These are phyloP conservation scores for Nicotiana undulata DNA, from an alignment of 257 asterid genomes.

Conservation along the genomic window DNA sequence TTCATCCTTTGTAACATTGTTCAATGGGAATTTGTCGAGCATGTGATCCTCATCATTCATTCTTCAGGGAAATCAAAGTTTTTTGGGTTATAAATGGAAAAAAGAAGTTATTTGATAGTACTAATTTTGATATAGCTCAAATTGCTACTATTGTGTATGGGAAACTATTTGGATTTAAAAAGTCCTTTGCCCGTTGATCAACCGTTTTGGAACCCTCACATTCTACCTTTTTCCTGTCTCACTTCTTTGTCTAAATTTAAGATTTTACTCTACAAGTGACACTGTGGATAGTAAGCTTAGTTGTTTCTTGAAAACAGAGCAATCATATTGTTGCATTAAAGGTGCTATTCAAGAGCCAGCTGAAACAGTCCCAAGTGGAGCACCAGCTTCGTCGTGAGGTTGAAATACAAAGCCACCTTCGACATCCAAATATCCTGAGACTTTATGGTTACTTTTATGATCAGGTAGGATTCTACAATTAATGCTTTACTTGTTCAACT, in stretches of 20 bases:
- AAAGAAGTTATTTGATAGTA: not conserved
- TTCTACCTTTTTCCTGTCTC: not conserved
- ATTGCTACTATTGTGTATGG: not conserved
- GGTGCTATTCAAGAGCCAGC: conserved; percentile 81
- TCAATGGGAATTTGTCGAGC: not conserved
- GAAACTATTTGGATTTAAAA: not conserved
- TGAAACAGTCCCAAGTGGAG: conserved; percentile 85
- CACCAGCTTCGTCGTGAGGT: conserved; percentile 98
- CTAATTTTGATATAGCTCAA: not conserved
- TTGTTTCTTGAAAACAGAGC: conserved; percentile 45
- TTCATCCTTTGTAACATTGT: not conserved
- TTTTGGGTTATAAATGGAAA: not conserved
- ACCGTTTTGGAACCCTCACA: not conserved
- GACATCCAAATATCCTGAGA: conserved; percentile 88
- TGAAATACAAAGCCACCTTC: conserved; percentile 91
- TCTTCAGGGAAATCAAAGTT: not conserved
- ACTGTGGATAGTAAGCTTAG: not conserved
- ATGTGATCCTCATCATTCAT: not conserved
- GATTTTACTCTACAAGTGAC: not conserved
- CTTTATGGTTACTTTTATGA: conserved; percentile 93
- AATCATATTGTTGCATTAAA: conserved; percentile 85
- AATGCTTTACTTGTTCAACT: not conserved
- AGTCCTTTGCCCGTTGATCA: not conserved
- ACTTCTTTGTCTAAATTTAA: not conserved
- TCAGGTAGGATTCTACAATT: conserved; percentile 36